Conservation (phyloP, 352 stramenopile species). For the Stephanocyclus meneghinianus region DNA sequence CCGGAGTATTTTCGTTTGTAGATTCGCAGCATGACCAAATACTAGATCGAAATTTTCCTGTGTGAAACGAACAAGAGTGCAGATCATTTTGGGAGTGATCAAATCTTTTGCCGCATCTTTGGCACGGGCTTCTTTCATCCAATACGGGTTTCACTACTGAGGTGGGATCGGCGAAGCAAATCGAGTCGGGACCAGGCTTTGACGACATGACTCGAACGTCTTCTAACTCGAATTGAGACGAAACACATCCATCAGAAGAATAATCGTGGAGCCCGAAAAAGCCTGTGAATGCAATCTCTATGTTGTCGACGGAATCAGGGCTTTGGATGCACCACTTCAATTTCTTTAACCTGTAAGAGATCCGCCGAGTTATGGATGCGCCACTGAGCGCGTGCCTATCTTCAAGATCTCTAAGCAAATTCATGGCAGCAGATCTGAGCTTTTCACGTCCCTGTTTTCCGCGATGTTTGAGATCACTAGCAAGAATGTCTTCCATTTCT, state of each 20-base stretch:
- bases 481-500: constrained; percentile 54
- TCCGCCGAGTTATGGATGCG: constrained; percentile 40
- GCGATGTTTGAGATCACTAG: constrained; percentile 22
- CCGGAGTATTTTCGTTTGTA: constrained; percentile 28
- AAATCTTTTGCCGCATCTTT: constrained; percentile 56
- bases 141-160: constrained; percentile 50
- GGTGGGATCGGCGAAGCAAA: constrained; percentile 58
- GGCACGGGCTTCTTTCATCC: constrained; percentile 59
- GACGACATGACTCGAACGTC: constrained; percentile 53
- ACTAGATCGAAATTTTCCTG: constrained; percentile 35
- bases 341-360: constrained; percentile 55
- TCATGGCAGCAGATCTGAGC: constrained; percentile 46
- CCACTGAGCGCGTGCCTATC: constrained; percentile 43
- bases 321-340: constrained; percentile 58
- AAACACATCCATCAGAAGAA: constrained; percentile 45
- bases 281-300: constrained; percentile 61
- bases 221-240: constrained; percentile 57
- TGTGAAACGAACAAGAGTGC: constrained; percentile 59
- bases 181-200: constrained; percentile 58
- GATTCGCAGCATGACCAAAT: constrained; percentile 60
- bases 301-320: constrained; percentile 56
- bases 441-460: constrained; percentile 48
- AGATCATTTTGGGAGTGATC: constrained; percentile 56
- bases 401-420: constrained; percentile 54
- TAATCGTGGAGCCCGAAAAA: constrained; percentile 64